Evolutionary conservation across 441 rosid genomes (phyloP).

Genomic region (Corymbia calophylla): DNA sequence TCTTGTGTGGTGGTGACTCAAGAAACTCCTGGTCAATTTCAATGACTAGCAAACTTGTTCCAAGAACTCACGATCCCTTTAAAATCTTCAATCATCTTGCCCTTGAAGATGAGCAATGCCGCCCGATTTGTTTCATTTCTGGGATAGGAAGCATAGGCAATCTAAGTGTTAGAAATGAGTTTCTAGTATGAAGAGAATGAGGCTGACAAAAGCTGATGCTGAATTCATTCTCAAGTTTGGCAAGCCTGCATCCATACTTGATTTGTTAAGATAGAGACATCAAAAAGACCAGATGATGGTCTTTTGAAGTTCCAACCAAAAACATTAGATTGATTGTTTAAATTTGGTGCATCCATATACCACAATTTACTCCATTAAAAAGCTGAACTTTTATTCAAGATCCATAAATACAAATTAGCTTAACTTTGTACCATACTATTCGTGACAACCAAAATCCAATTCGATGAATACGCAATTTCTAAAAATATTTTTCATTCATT

Average conservation of each 20-base stretch:
- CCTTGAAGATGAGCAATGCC: neutral
- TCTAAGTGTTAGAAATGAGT: neutral
- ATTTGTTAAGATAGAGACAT: neutral
- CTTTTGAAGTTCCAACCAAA: neutral
- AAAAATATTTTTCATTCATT: rapidly evolving
- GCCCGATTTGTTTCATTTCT: neutral
- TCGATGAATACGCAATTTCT: neutral
- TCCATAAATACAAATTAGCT: neutral
- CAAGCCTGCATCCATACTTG: neutral
- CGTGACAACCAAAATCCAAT: neutral
- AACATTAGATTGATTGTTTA: neutral
- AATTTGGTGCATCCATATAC: neutral
- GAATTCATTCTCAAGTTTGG: neutral
- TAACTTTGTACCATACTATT: neutral
- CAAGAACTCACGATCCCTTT: neutral
- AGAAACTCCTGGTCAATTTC: neutral
- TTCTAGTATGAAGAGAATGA: neutral
- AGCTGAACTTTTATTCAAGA: neutral
- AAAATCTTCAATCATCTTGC: neutral
- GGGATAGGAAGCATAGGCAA: neutral
- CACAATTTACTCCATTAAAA: neutral
- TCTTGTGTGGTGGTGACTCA: neutral
- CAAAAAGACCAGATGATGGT: neutral
- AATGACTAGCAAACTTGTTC: neutral
- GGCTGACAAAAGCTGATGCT: neutral